Percentiles rank a stretch among this genome's conserved stretches.
Evolutionary conservation across 1,284 basidiomycete genomes (phyloP).

Genomic region (Phaffia rhodozyma): DNA sequence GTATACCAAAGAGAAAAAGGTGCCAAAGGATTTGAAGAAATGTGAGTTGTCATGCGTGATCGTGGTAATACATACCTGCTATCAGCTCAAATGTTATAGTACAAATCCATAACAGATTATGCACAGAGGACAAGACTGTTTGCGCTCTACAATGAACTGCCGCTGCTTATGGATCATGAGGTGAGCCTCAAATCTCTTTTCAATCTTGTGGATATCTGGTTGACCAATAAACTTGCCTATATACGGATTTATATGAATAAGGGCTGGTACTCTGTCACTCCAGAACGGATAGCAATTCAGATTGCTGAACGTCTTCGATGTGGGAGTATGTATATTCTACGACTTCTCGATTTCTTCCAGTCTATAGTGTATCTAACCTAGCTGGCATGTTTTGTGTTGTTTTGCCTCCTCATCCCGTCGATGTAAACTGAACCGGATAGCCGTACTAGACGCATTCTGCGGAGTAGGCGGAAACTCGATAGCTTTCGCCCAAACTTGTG

Average conservation of each 20-base stretch:
- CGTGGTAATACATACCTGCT: not conserved
- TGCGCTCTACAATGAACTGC: conserved; percentile 56
- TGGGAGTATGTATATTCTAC: conserved; percentile 38
- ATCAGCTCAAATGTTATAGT: not conserved
- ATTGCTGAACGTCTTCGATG: conserved; percentile 85
- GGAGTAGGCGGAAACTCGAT: conserved; percentile 97
- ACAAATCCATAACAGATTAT: conserved; percentile 50
- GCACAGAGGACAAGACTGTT: conserved; percentile 69
- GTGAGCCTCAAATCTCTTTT: too few relatives aligned
- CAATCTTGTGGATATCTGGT: too few relatives aligned
- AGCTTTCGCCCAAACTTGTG: conserved; percentile 89
- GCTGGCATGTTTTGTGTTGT: not conserved
- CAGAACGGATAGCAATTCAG: conserved; percentile 77
- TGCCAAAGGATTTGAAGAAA: conserved; percentile 64
- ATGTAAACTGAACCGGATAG: not conserved
- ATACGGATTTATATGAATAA: conserved; percentile 47
- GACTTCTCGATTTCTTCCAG: not conserved
- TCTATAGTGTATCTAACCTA: not conserved
- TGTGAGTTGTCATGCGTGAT: conserved; percentile 44
- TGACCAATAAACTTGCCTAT: conserved; percentile 48
- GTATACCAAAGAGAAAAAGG: conserved; percentile 50
- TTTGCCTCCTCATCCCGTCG: not conserved
- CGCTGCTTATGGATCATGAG: conserved; percentile 35
- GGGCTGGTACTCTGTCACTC: conserved; percentile 96
- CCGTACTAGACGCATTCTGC: conserved; percentile 85